Evolutionary conservation across 352 stramenopile species (phyloP), one percentile per base, ranked within the genome.

Genomic region (Globisporangium ultimum): DNA sequence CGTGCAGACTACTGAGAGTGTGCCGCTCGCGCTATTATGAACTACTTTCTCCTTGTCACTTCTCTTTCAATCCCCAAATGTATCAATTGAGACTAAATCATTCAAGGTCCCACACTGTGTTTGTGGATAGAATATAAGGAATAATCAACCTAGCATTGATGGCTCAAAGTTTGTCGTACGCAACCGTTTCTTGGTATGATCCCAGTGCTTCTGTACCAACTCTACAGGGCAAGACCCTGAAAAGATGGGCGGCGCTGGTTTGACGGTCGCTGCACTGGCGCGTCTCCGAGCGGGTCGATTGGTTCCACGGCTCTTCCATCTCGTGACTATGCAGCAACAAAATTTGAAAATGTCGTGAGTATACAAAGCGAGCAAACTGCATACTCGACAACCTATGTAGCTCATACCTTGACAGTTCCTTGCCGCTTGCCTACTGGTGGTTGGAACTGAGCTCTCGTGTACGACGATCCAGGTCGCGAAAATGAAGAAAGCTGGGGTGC

Each of bases 401-500:
- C 2, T 45, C 47, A 5, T 48, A 90, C 78, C 68, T 87, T 90
- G 21, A 65, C 61, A 18, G 76, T 68, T 20, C 67, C 72, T 50
- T 72, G 67, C 36, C 78, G 74, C 32, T 72, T 81, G 32, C 53
- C 67, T 0, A 76, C 66, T 1, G 77, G 74, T 0, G 76, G 77
- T 24, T 88, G 71, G 56, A 86, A 74, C 47, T 91, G 79, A 10
- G 78, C 80, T 45, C 79, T 61, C 21, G 68, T 76, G 61, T 93
- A 93, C 17, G 84, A 80, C 1, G 84, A 93, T 14, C 80, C 84
- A 12, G 84, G 84, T 10, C 84, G 75, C 4, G 84, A 93, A 48
- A 91, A 89, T 12, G 76, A 78, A 11, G 80, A 87, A 56, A 93
- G 82, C 83, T 93, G 58, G 1, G 15, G 20, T 36, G 8, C 28